phyloP scores from a whole-genome alignment of 805 yeast genomes.

The Sungouiozyma intestinalis region DNA sequence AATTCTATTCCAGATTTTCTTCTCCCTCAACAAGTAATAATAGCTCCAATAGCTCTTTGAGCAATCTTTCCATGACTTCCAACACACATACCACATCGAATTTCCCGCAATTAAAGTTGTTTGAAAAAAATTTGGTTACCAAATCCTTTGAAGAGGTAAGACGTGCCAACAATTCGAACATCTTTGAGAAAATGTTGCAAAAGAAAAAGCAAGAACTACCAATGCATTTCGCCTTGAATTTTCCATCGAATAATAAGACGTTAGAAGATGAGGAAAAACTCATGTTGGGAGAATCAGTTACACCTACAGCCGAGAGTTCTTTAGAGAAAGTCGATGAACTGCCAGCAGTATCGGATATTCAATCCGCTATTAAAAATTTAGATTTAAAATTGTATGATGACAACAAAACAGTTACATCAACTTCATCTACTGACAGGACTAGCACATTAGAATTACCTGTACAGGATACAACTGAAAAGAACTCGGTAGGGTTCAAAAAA shows the following conservation, averaged over 20 bases:
- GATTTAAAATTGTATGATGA: constrained; percentile 5
- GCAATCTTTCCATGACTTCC: constrained; percentile 3
- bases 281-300: constrained; percentile 16
- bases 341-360: neutral
- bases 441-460: neutral
- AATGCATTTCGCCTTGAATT: constrained; percentile 8
- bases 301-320: neutral
- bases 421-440: neutral
- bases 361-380: constrained; percentile 1
- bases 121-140: constrained; percentile 20
- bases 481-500: constrained; percentile 17
- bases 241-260: constrained; percentile 1
- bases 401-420: neutral
- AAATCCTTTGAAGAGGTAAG: constrained; percentile 24
- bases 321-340: neutral
- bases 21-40: constrained; percentile 26
- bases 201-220: constrained; percentile 5
- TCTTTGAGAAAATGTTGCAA: constrained; percentile 5
- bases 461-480: constrained; percentile 3
- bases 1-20: constrained; percentile 26
- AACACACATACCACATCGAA: constrained; percentile 1
- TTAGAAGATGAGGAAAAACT: constrained; percentile 25
- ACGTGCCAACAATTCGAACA: constrained; percentile 8
- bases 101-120: constrained; percentile 6
- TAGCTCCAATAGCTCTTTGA: constrained; percentile 22